Conservation (phyloP, 768 basidiomycete species). For the Pisolithus orientalis region DNA sequence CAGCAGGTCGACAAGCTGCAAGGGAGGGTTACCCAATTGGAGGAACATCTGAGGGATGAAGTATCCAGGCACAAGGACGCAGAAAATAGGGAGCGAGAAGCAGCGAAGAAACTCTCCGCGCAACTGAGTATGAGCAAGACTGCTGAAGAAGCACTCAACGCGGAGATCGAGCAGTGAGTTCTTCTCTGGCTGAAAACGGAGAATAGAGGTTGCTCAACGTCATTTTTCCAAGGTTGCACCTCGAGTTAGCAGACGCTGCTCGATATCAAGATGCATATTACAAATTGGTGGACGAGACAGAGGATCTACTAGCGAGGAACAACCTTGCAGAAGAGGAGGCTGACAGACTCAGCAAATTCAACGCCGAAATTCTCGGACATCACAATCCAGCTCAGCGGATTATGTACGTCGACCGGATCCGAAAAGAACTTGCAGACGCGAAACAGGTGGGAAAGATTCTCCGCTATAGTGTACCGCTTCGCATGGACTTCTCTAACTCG, state of each 20-base stretch:
- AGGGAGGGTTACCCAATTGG: slow-evolving; percentile 19
- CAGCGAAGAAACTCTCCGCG: slow-evolving; percentile 40
- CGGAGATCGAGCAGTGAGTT: slow-evolving; percentile 64
- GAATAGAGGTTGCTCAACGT: slow-evolving; percentile 26
- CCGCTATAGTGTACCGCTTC: not conserved
- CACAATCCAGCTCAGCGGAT: slow-evolving; percentile 82
- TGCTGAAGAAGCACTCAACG: slow-evolving; percentile 62
- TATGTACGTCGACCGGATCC: slow-evolving; percentile 78
- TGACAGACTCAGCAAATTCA: slow-evolving; percentile 67
- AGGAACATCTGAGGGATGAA: slow-evolving; percentile 27
- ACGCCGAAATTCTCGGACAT: slow-evolving; percentile 82
- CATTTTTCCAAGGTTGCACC: slow-evolving; percentile 27
- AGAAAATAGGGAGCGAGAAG: slow-evolving; percentile 42
- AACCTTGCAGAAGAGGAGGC: slow-evolving; percentile 79
- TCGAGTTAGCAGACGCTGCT: slow-evolving; percentile 54
- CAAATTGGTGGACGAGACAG: slow-evolving; percentile 56
- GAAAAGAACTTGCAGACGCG: slow-evolving; percentile 70
- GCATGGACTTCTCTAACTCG: not conserved
- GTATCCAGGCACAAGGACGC: slow-evolving; percentile 28
- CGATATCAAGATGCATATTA: slow-evolving; percentile 69
- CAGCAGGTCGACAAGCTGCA: slow-evolving; percentile 19
- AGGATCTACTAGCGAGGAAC: slow-evolving; percentile 59
- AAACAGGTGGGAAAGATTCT: slow-evolving; percentile 59
- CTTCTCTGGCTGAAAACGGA: not conserved
- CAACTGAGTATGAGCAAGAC: slow-evolving; percentile 51